These are phyloP conservation scores for Pythium aphanidermatum DNA, from an alignment of 352 stramenopile species.

Conservation along the genomic window DNA sequence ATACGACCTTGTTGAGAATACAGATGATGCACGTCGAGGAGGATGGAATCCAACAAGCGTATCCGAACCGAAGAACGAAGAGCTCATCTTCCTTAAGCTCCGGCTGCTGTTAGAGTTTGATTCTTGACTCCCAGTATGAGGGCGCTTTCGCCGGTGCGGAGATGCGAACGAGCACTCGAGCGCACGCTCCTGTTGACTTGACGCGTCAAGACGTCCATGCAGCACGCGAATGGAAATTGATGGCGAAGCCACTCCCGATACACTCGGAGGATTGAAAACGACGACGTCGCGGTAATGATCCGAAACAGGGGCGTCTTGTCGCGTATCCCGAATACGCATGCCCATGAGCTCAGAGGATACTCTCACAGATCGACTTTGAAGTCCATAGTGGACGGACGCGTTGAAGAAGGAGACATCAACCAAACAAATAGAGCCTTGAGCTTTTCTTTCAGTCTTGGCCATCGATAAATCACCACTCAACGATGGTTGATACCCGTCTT, in stretches of 20 bases:
- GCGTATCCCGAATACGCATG: conserved; percentile 66
- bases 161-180: conserved; percentile 19
- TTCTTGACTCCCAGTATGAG: conserved; percentile 9
- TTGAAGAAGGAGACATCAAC: conserved; percentile 45
- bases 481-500: conserved; percentile 74
- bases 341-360: conserved; percentile 46
- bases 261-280: conserved; percentile 40
- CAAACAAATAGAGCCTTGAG: conserved; percentile 67
- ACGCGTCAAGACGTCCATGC: conserved; percentile 28
- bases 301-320: conserved; percentile 47
- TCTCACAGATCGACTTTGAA: conserved; percentile 37
- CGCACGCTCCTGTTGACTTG: conserved; percentile 24
- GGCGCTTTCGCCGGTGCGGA: conserved; percentile 4
- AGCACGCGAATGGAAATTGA: conserved; percentile 63
- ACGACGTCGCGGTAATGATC: conserved; percentile 65
- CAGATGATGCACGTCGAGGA: conserved; percentile 4
- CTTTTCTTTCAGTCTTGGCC: conserved; percentile 53
- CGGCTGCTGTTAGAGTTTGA: neutral
- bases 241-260: conserved; percentile 17
- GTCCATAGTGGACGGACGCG: conserved; percentile 43
- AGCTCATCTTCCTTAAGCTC: conserved; percentile 15
- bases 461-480: conserved; percentile 71
- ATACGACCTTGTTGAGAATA: conserved; percentile 11
- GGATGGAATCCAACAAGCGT: conserved; percentile 11
- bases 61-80: conserved; percentile 21